These are phyloP conservation scores for Cenchrus purpureus DNA, from an alignment of 176 grass and related monocot species.

Conservation along the genomic window DNA sequence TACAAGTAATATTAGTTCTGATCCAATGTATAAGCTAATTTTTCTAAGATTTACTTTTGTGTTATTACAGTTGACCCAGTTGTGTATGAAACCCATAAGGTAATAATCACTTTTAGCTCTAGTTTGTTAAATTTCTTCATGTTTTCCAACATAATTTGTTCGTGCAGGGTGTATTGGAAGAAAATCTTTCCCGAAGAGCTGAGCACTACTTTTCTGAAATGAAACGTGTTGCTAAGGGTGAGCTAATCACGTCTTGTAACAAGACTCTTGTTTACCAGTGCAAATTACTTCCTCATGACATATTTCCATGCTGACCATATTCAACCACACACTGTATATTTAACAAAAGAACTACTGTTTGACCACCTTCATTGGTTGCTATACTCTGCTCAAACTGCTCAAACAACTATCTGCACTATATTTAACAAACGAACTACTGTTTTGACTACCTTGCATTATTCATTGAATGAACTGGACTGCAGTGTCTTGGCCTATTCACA, in stretches of 20 bases:
- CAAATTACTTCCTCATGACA: background rate
- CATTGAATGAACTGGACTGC: background rate
- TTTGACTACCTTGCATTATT: background rate
- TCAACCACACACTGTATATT: background rate
- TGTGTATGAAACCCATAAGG: slow-evolving; percentile 69
- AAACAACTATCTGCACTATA: no score
- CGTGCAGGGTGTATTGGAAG: slow-evolving; percentile 59
- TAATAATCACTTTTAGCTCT: slow-evolving; percentile 25
- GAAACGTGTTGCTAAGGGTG: slow-evolving; percentile 77
- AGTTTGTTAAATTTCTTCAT: slow-evolving; percentile 5
- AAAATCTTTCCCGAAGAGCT: slow-evolving; percentile 78
- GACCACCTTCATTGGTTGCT: no score
- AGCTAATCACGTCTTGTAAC: slow-evolving; percentile 23
- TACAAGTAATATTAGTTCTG: slow-evolving; percentile 16
- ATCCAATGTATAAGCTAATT: background rate
- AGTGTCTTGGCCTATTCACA: background rate
- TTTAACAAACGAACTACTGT: no score
- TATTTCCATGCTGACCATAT: background rate
- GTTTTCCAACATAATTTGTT: slow-evolving; percentile 20
- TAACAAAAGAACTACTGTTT: no score
- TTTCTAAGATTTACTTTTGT: background rate
- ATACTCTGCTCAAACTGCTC: no score
- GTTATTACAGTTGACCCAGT: slow-evolving; percentile 65
- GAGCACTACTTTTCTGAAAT: slow-evolving; percentile 94
- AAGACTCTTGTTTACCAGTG: background rate